Base-by-base conservation (phyloP, 805 yeast genomes). In the Henningerozyma blattae region DNA sequence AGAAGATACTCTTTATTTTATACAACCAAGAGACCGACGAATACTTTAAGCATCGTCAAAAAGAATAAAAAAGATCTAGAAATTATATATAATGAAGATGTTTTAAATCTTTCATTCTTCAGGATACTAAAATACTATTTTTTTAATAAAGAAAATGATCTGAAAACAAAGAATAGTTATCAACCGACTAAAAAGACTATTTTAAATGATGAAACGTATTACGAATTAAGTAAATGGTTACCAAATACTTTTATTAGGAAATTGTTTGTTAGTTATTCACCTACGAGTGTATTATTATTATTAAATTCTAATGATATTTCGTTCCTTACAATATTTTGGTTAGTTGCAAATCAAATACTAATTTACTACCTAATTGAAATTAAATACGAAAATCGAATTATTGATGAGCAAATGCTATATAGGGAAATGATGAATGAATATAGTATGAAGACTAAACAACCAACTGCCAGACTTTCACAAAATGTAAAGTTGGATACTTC, bases 401-500 rank as follows among this genome's bases (percentile, higher is more conserved):
- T 67, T 28, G 87, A 81, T 53, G 77, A 75, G 41, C 72, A 70
- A 34, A 59, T 78, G 7, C 49, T 81, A 4, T 65, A 66, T 37
- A 70, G 68, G 38, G 84, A 79, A 46, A 69, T 72, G 40, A 59
- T 75, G 38, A 67, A 66, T 25, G 91, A 82, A 45, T 75, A 75
- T 45, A 68, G 76, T 43, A 54, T 64, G 20, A 80, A 81, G 48
- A 71, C 65, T 40, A 66, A 66, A 24, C 86, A 85, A 3, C 65
- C 67, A 33, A 56, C 70, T 2, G 62, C 72, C 7, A 64, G 65
- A 9, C 52, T 61, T 31, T 63, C 65, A 31, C 70, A 75, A 43
- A 84, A 81, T 43, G 84, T 69, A 5, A 62, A 69, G 16, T 62
- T 78, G 5, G 81, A 74, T 52, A 75, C 80, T 3, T 70, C 77